Evolutionary conservation across 352 stramenopile genomes (phyloP).

Genomic region (Phytophthora agathidicida): DNA sequence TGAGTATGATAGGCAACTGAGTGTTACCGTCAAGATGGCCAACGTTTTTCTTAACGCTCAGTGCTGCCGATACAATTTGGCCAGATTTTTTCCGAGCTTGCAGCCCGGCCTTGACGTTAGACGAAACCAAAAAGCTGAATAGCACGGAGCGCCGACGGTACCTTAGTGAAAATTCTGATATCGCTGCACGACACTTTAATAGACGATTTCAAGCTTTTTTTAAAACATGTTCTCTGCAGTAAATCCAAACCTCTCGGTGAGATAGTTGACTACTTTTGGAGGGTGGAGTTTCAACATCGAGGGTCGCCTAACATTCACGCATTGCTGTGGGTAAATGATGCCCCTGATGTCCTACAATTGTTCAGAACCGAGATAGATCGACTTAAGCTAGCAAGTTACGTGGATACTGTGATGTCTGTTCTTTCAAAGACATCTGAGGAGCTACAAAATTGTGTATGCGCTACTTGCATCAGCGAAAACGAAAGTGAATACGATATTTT

Average conservation of each 20-base stretch:
- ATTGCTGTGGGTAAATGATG: conserved; percentile 23
- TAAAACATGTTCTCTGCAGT: not conserved
- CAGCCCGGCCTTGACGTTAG: not conserved
- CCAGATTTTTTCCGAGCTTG: conserved; percentile 30
- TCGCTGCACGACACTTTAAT: conserved; percentile 25
- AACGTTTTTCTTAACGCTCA: conserved; percentile 33
- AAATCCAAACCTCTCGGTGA: conserved; percentile 9
- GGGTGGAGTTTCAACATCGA: conserved; percentile 24
- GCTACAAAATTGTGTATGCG: not conserved
- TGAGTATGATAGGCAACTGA: conserved; percentile 20
- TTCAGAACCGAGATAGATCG: not conserved
- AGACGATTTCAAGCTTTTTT: conserved; percentile 28
- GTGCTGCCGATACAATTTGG: conserved; percentile 37
- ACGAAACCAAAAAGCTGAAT: not conserved
- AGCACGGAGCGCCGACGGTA: not conserved
- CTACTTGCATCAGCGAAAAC: not conserved
- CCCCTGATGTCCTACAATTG: conserved; percentile 9
- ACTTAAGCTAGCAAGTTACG: not conserved
- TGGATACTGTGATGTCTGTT: conserved; percentile 11
- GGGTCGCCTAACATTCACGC: conserved; percentile 30
- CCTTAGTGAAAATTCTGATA: conserved; percentile 26
- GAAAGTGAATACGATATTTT: not conserved
- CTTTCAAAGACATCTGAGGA: not conserved
- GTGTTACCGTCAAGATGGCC: conserved; percentile 18
- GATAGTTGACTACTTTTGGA: conserved; percentile 31